Evolutionary conservation across 495 filamentous ascomycete genomes (phyloP).

Genomic region (Astrothelium subdiscretum): DNA sequence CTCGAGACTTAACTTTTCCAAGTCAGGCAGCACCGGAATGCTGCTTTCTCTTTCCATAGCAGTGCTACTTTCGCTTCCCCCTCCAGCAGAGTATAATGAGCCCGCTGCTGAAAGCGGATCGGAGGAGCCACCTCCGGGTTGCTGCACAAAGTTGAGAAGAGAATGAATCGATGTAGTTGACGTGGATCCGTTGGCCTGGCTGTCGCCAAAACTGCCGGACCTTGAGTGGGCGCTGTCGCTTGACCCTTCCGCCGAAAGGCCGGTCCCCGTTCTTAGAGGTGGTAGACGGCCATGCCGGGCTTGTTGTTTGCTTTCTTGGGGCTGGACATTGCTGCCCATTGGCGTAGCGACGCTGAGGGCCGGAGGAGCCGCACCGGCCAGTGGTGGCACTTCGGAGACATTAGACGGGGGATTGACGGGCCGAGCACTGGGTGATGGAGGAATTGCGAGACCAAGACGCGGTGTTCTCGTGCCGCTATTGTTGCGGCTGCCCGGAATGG

Average conservation of each 20-base stretch:
- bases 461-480: constrained; percentile 54
- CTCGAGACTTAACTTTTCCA: constrained; percentile 64
- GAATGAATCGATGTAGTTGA: constrained; percentile 77
- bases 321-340: constrained; percentile 59
- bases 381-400: constrained; percentile 8
- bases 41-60: constrained; percentile 69
- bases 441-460: constrained; percentile 77
- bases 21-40: constrained; percentile 53
- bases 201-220: constrained; percentile 65
- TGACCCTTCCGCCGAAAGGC: constrained; percentile 39
- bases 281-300: constrained; percentile 38
- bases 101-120: constrained; percentile 83
- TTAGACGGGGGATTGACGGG: constrained; percentile 39
- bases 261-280: constrained; percentile 35
- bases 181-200: constrained; percentile 59
- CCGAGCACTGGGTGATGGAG: constrained; percentile 67
- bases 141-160: constrained; percentile 52
- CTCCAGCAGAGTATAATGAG: constrained; percentile 65
- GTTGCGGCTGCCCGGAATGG: constrained; percentile 61
- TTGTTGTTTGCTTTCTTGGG: constrained; percentile 43
- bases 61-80: constrained; percentile 44
- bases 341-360: constrained; percentile 73
- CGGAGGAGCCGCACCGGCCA: constrained; percentile 38
- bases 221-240: constrained; percentile 66
- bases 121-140: constrained; percentile 48